phyloP scores from a whole-genome alignment of 2,329 filamentous ascomycete genomes.

The Polychaeton citri region DNA sequence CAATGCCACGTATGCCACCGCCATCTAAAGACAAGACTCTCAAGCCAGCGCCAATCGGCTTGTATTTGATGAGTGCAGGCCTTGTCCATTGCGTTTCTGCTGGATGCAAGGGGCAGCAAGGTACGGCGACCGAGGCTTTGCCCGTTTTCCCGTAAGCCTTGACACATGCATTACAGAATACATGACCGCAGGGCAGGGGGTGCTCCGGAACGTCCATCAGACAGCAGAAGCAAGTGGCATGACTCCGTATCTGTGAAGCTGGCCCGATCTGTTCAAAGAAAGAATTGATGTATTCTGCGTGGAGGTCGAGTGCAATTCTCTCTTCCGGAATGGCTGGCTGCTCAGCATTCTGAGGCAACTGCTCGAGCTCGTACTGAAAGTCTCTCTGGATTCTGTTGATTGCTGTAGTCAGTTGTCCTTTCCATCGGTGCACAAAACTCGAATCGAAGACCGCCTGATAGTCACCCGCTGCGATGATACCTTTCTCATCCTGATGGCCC shows the following conservation, averaged over 20 bases:
- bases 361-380: constrained; percentile 20
- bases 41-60: constrained; percentile 14
- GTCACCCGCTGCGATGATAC: constrained; percentile 30
- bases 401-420: constrained; percentile 16
- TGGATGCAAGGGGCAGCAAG: constrained; percentile 23
- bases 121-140: constrained; percentile 14
- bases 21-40: constrained; percentile 20
- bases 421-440: constrained; percentile 17
- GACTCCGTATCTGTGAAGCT: constrained; percentile 17
- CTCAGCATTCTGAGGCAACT: constrained; percentile 13
- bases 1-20: constrained; percentile 35
- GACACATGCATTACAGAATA: constrained; percentile 31
- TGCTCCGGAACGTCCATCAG: constrained; percentile 31
- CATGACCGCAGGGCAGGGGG: constrained; percentile 32
- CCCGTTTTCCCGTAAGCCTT: constrained; percentile 19
- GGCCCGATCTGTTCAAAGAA: constrained; percentile 30
- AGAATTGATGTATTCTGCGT: constrained; percentile 17
- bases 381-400: constrained; percentile 16
- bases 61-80: constrained; percentile 16
- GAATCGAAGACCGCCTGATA: constrained; percentile 26
- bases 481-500: constrained; percentile 30
- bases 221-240: constrained; percentile 34
- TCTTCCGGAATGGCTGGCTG: constrained; percentile 17
- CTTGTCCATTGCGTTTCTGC: constrained; percentile 21
- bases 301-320: constrained; percentile 16